Percentiles rank a stretch among this genome's conserved stretches.
Evolutionary conservation across 768 basidiomycete genomes (phyloP).

Genomic region (Lentinula boryana): DNA sequence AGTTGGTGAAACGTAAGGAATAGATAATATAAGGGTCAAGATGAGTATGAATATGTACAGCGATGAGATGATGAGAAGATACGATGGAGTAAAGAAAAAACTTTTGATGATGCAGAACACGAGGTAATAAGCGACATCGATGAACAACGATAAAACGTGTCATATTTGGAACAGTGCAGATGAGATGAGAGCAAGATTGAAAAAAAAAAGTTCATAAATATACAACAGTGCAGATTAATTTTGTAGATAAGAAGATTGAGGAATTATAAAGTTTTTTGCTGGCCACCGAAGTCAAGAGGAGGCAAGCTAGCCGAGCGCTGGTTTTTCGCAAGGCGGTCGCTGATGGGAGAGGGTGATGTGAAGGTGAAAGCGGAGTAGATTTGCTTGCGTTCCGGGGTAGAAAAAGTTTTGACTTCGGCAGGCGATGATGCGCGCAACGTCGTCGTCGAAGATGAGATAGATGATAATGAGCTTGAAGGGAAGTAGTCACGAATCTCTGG

Average conservation of each 20-base stretch:
- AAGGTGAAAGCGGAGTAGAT: conserved; percentile 77
- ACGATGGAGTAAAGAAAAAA: neutral
- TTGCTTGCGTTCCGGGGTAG: conserved; percentile 69
- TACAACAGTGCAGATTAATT: neutral
- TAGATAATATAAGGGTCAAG: neutral
- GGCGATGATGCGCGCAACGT: conserved; percentile 19
- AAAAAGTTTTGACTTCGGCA: conserved; percentile 38
- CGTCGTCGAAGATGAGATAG: conserved; percentile 26
- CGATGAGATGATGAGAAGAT: neutral
- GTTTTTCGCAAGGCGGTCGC: conserved; percentile 35
- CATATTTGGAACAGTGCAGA: neutral
- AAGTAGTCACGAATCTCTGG: conserved; percentile 56
- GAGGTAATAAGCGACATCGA: neutral
- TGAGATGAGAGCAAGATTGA: neutral
- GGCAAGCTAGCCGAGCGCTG: conserved; percentile 3
- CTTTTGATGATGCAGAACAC: neutral
- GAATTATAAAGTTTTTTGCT: neutral
- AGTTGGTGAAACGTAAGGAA: neutral
- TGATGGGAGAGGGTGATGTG: conserved; percentile 62
- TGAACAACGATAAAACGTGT: neutral
- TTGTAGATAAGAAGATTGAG: neutral
- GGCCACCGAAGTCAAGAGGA: neutral
- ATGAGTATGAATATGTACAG: neutral
- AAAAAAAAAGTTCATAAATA: neutral
- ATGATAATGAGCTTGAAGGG: conserved; percentile 20